phyloP scores from a whole-genome alignment of 2,329 filamentous ascomycete genomes.

The Aspergillus unguis region DNA sequence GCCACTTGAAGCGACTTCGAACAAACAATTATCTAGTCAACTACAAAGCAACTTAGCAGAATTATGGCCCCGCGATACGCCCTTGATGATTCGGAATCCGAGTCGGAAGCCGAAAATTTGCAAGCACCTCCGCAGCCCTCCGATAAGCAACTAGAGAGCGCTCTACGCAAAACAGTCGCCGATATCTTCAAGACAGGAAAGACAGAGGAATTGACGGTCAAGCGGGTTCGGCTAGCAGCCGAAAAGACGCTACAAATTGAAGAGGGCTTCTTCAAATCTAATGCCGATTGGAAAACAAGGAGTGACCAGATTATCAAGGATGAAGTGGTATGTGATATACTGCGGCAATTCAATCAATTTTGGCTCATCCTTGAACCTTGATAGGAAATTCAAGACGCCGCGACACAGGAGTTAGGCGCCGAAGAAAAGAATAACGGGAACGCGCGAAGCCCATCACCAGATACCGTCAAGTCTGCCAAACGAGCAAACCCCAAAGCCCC shows the following conservation, averaged over 20 bases:
- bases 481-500: constrained; percentile 23
- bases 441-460: constrained; percentile 15
- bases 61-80: constrained; percentile 31
- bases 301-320: constrained; percentile 54
- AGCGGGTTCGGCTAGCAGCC: constrained; percentile 52
- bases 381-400: constrained; percentile 35
- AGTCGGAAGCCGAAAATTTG: constrained; percentile 26
- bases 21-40: not conserved
- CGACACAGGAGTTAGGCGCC: constrained; percentile 13
- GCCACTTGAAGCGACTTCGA: not conserved
- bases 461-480: constrained; percentile 26
- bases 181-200: constrained; percentile 39
- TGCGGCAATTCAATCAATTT: not conserved
- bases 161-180: constrained; percentile 38
- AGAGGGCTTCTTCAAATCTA: constrained; percentile 55
- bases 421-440: constrained; percentile 12
- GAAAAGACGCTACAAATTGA: constrained; percentile 53
- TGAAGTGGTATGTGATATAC: constrained; percentile 45
- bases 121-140: constrained; percentile 24
- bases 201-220: constrained; percentile 55
- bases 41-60: not conserved
- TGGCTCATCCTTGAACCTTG: not conserved
- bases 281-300: constrained; percentile 51
- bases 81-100: constrained; percentile 28
- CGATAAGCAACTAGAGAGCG: constrained; percentile 35